Evolutionary conservation across 805 yeast species (phyloP), one percentile per base, ranked within the genome.

Genomic region (Candida rishiriensis): DNA sequence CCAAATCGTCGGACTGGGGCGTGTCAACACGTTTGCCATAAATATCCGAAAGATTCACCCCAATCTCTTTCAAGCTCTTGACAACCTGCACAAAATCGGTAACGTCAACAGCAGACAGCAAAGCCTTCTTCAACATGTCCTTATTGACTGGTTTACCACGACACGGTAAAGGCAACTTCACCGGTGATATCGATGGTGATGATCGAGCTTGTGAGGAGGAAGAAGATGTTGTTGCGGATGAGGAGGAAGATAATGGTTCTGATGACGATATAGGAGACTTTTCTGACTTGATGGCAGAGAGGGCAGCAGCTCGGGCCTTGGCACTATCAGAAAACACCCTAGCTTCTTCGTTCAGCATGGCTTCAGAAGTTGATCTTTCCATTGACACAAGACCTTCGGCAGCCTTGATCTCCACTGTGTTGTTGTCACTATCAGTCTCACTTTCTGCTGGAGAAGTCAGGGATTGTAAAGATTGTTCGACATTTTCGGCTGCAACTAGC

Each of bases 341-440:
- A 12, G 46, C 46, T 15, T 42, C 46, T 12, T 37, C 46, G 14
- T 33, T 26, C 32, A 42, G 9, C 46, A 42, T 42, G 16, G 16
- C 38, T 6, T 39, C 18, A 30, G 44, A 41, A n/a, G 44, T n/a
- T 13, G 33, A 30, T 31, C 40, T 36, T 18, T 15, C 16, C 40
- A 16, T 28, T 36, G 30, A 7, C 21, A 21, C 26, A 21, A 38
- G 31, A 17, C 30, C 33, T 15, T 45, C 38, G 16, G 47, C 53
- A n/a, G 44, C 41, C 15, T 39, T 47, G 9, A 47, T 30, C 28
- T 44, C 50, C 14, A 47, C 40, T 28, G 42, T 37, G 3, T 39
- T 48, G 9, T 44, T 38, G 26, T 21, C 26, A 7, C 7, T 21
- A 5, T 21, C 26, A 21, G 4, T 21, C 26, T 21, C 26, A 21